Evolutionary conservation across 2,329 filamentous ascomycete species (phyloP).

Genomic region (Botrytis hyacinthi): DNA sequence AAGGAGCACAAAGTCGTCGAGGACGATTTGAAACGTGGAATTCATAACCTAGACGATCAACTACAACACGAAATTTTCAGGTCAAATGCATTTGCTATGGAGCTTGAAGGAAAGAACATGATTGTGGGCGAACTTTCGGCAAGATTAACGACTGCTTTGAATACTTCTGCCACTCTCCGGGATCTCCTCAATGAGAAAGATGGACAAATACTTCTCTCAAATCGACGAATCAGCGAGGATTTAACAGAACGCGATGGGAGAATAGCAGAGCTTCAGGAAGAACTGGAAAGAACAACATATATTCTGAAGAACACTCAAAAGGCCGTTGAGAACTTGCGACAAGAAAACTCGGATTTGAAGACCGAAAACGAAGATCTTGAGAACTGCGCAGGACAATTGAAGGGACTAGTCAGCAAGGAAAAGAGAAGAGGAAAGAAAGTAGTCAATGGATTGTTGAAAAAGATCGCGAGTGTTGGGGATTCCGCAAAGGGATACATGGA

Average conservation of each 20-base stretch:
- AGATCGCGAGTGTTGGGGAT: slow-evolving; percentile 49
- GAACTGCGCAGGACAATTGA: slow-evolving; percentile 12
- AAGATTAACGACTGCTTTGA: slow-evolving; percentile 45
- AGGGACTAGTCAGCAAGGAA: slow-evolving; percentile 48
- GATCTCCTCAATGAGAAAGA: slow-evolving; percentile 32
- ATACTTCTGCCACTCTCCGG: slow-evolving; percentile 43
- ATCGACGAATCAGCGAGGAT: slow-evolving; percentile 43
- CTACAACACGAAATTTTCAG: slow-evolving; percentile 40
- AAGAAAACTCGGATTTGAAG: slow-evolving; percentile 29
- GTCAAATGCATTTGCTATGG: slow-evolving; percentile 33
- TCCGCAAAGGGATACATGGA: slow-evolving; percentile 48
- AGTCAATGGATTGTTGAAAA: slow-evolving; percentile 51
- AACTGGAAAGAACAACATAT: slow-evolving; percentile 49
- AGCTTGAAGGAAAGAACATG: slow-evolving; percentile 42
- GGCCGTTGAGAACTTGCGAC: slow-evolving; percentile 8
- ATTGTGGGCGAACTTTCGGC: slow-evolving; percentile 46
- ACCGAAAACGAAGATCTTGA: slow-evolving; percentile 31
- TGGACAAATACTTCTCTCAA: background rate
- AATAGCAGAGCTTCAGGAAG: slow-evolving; percentile 48
- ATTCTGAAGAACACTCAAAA: slow-evolving; percentile 38
- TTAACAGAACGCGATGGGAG: slow-evolving; percentile 52
- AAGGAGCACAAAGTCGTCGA: slow-evolving; percentile 32
- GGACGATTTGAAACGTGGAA: slow-evolving; percentile 22
- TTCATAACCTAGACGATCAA: slow-evolving; percentile 33
- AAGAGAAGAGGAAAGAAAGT: slow-evolving; percentile 47